Evolutionary conservation across 2,329 filamentous ascomycete species (phyloP).

Genomic region (Alternaria sp.): DNA sequence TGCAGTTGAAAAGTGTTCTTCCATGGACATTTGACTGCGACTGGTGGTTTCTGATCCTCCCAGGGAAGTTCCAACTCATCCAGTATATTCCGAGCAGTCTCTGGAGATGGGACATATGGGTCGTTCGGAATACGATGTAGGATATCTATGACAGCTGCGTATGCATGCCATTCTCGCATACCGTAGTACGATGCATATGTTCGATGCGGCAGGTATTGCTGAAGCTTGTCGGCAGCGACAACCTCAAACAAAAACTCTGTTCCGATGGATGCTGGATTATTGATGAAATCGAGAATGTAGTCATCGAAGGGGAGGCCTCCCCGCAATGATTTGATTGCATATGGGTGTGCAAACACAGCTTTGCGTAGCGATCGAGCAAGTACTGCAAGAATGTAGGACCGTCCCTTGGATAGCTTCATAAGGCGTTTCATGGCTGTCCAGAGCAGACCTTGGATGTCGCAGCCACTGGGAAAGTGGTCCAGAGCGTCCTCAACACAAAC

Average conservation of each 20-base stretch:
- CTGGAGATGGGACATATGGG: conserved; percentile 10
- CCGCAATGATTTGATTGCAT: conserved; percentile 21
- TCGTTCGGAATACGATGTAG: conserved; percentile 47
- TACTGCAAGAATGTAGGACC: conserved; percentile 43
- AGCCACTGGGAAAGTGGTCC: background rate
- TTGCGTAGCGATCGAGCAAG: conserved; percentile 40
- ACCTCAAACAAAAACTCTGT: conserved; percentile 56
- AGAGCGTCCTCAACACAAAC: conserved; percentile 8
- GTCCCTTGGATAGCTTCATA: conserved; percentile 38
- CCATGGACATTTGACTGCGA: conserved; percentile 55
- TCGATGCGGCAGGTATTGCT: conserved; percentile 38
- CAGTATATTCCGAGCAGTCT: conserved; percentile 38
- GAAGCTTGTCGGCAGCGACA: conserved; percentile 43
- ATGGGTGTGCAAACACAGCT: conserved; percentile 36
- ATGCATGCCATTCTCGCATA: conserved; percentile 50
- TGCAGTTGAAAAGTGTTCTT: conserved; percentile 58
- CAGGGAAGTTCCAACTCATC: conserved; percentile 51
- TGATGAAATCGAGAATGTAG: conserved; percentile 49
- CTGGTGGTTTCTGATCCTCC: conserved; percentile 51
- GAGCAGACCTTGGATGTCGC: conserved; percentile 16
- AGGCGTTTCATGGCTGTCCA: conserved; percentile 32
- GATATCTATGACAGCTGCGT: conserved; percentile 55
- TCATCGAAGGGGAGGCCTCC: conserved; percentile 47
- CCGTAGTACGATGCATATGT: conserved; percentile 55
- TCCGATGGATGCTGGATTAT: conserved; percentile 50